A percentile compares a stretch with the other conserved stretches of the same genome.
These are phyloP conservation scores for Boletus subparvulus DNA, from an alignment of 768 basidiomycete genomes.

Conservation along the genomic window DNA sequence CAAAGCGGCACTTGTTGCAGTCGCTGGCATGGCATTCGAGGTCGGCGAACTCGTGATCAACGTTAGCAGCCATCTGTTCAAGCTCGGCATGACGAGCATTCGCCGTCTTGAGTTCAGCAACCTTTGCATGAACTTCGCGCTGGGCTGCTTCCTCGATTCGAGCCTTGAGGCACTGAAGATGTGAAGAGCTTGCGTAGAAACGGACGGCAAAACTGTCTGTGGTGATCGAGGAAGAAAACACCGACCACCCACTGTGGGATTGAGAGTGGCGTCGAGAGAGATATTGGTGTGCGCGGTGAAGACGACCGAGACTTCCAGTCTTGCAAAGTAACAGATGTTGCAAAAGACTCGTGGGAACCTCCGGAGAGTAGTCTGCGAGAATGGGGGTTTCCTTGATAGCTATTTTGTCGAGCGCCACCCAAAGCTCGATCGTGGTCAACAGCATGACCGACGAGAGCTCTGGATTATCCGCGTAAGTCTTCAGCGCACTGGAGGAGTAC, in stretches of 20 bases:
- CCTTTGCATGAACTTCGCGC: slow-evolving; percentile 20
- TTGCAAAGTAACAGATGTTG: slow-evolving; percentile 32
- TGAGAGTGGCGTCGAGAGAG: slow-evolving; percentile 31
- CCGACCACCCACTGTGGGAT: slow-evolving; percentile 23
- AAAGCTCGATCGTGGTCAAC: slow-evolving; percentile 37
- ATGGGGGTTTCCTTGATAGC: slow-evolving; percentile 23
- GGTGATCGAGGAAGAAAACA: slow-evolving; percentile 31
- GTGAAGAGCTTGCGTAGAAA: slow-evolving; percentile 30
- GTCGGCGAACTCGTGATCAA: slow-evolving; percentile 7
- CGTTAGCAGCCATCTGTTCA: not conserved
- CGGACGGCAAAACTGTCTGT: slow-evolving; percentile 33
- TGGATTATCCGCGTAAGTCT: slow-evolving; percentile 33
- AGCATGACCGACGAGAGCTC: slow-evolving; percentile 45
- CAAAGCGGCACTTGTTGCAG: slow-evolving; percentile 34
- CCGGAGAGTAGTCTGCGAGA: slow-evolving; percentile 34
- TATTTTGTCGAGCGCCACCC: slow-evolving; percentile 37
- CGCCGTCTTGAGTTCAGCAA: slow-evolving; percentile 24
- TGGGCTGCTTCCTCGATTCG: slow-evolving; percentile 33
- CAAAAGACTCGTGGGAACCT: slow-evolving; percentile 28
- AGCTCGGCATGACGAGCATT: slow-evolving; percentile 25
- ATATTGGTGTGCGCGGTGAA: slow-evolving; percentile 30
- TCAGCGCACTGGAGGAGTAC: slow-evolving; percentile 29
- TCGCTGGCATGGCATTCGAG: not conserved
- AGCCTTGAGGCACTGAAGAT: slow-evolving; percentile 26
- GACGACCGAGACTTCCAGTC: slow-evolving; percentile 27